Evolutionary conservation across 2,329 filamentous ascomycete species (phyloP), one percentile per base, ranked within the genome.

Genomic region (Fusarium napiforme): DNA sequence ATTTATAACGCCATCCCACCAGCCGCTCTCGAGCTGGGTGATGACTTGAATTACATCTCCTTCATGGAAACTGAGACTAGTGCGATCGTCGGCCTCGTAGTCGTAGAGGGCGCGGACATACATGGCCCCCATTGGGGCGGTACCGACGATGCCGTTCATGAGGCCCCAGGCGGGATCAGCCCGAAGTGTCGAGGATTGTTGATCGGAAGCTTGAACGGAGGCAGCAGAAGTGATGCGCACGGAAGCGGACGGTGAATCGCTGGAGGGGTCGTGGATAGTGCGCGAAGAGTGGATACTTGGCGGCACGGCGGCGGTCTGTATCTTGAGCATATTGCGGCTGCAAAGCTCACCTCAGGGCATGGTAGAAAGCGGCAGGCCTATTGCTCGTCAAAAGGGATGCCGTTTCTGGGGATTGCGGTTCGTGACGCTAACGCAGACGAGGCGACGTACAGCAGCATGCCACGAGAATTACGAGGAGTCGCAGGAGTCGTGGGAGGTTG

Each of bases 1-100:
- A 79, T 98, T 96, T 81, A 99, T 97, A 63, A 99, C 94, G 55
- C 96, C 96, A 84, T 99, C 96, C 96, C 96, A 99, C 96, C 96
- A 99, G 64, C 96, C 96, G 79, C 95, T 98, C 83, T 99, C 96
- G 64, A 98, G 88, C 84, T 98, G 96, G 60, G 96, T 99, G 78
- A 99, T 96, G 78, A 99, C 96, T 84, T 98, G 96, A 78, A 99
- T 99, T 76, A 98, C 91, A 84, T 99, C 96, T 79, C 96, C 96
- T 82, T 97, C 93, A 78, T 94, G 94, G 83, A 99, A 99, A 84
- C 95, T 98, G 81, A 99, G 85, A 85, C 95, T 98, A 53, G 96
- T 98, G 78, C 94, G 92, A 84, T 99, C 96, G 84, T 99, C 96
- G 79, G 96, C 94, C 80, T 98, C 94, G 86, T 98, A 99, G 86